Evolutionary conservation across 1,139 yeast genomes (phyloP), one percentile per base, ranked within the genome.

Genomic region (Entelexis paramagnoliae): DNA sequence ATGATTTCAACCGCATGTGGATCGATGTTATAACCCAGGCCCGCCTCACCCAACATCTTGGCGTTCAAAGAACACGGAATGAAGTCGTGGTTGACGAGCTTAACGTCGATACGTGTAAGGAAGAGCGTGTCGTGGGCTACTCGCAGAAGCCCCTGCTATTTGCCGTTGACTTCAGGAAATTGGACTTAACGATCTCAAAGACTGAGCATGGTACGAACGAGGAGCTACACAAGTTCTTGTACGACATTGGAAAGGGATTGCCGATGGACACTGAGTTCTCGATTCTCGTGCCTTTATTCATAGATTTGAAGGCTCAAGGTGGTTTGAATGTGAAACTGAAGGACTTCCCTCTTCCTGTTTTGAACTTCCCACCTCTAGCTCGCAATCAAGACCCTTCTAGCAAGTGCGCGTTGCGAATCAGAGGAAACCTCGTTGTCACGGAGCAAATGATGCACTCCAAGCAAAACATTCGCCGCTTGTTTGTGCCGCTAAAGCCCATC

Each of bases 231-330:
- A 69, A 79, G 28, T 88, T 80, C 63, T 65, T 89, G 32, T 68
- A 80, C 62, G 75, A 79, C 19, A 72, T 83, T 17, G 97, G 97
- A 5, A 89, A 87, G 64, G 94, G 94, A 0, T 76, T 83, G 26
- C 96, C 97, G 0, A 63, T 66, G 51, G 83, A 81, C 56, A 78
- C 89, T 0, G 64, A 71, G 50, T 89, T 80, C 64, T 79, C 93
- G 0, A 70, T 84, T 20, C 65, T 83, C 62, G 62, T 88, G 1
- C 97, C 97, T 0, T 62, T 80, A 51, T 72, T 68, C 64, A 52
- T 80, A 22, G 71, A 74, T 32, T 64, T 82, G 52, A 67, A 67
- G 33, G 62, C 61, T 11, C 66, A 80, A 40, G 70, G 70, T 13
- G 84, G 80, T 54, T 64, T 78, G 39, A 66, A 81, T 32, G 69